Conservation (phyloP, 2,329 filamentous ascomycete species). For the Nakataea oryzae region DNA sequence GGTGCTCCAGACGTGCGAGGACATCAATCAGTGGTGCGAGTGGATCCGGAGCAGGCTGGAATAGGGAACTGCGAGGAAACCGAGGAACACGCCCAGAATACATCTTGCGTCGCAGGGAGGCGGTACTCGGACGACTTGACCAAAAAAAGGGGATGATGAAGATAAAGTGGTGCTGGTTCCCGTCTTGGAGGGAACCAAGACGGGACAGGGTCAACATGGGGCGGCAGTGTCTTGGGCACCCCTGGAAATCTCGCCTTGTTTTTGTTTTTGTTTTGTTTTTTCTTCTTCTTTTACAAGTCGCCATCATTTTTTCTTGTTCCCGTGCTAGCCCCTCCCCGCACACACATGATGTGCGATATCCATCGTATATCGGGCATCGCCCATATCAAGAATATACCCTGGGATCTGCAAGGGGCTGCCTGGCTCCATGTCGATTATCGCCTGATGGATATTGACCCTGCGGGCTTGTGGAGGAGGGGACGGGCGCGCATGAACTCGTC, state of each 20-base stretch:
- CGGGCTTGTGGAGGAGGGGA: neutral
- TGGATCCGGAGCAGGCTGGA: constrained; percentile 31
- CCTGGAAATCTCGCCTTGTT: neutral
- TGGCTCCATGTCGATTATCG: neutral
- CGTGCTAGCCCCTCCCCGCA: neutral
- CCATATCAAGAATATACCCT: too few relatives aligned
- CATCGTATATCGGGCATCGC: neutral
- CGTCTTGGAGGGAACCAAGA: neutral
- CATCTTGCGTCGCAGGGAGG: neutral
- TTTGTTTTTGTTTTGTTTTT: constrained; percentile 3
- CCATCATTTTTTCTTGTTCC: neutral
- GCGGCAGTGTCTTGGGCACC: too few relatives aligned
- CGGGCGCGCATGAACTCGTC: constrained; percentile 1
- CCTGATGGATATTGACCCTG: neutral
- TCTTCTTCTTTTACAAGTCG: neutral
- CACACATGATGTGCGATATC: too few relatives aligned
- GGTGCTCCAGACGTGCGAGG: constrained; percentile 37
- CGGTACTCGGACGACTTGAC: neutral
- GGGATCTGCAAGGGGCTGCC: too few relatives aligned
- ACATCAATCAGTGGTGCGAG: constrained; percentile 42
- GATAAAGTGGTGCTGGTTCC: neutral
- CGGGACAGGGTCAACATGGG: neutral
- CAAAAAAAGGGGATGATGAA: too few relatives aligned
- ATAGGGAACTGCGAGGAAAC: neutral
- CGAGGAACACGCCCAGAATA: neutral